These are phyloP conservation scores for Calonectria honghensis DNA, from an alignment of 2,329 filamentous ascomycete genomes.

Conservation along the genomic window DNA sequence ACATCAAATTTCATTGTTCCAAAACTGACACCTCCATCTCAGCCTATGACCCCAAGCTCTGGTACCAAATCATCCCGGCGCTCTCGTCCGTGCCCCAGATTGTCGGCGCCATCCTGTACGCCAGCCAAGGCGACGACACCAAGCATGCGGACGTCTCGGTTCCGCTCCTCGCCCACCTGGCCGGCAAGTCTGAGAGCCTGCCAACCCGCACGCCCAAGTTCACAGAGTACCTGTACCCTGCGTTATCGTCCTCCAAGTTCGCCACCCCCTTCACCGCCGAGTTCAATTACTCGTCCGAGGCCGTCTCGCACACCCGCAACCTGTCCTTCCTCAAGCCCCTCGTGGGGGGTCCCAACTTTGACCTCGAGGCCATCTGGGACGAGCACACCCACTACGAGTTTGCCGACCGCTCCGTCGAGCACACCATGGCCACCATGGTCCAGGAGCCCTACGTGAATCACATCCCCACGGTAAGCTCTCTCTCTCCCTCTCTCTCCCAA, in stretches of 20 bases:
- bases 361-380: constrained; percentile 86
- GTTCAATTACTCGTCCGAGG: constrained; percentile 72
- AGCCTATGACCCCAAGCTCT: constrained; percentile 49
- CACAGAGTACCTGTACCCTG: constrained; percentile 64
- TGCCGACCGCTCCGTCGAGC: constrained; percentile 78
- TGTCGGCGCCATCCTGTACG: constrained; percentile 51
- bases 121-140: constrained; percentile 20
- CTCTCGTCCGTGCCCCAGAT: constrained; percentile 49
- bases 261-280: constrained; percentile 68
- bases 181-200: constrained; percentile 37
- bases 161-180: constrained; percentile 48
- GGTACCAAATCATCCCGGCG: constrained; percentile 48
- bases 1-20: not conserved
- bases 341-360: constrained; percentile 79
- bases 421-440: constrained; percentile 89
- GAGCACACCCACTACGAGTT: constrained; percentile 86
- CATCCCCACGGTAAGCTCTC: constrained; percentile 76
- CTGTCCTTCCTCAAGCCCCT: constrained; percentile 79
- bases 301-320: constrained; percentile 79
- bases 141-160: constrained; percentile 32
- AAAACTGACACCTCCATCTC: not conserved
- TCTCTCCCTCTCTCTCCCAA: too few species aligned
- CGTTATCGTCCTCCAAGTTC: constrained; percentile 62
- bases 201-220: constrained; percentile 16
- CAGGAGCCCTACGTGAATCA: constrained; percentile 87